These are phyloP conservation scores for Lithohypha guttulata DNA, from an alignment of 2,329 filamentous ascomycete genomes.

Conservation along the genomic window DNA sequence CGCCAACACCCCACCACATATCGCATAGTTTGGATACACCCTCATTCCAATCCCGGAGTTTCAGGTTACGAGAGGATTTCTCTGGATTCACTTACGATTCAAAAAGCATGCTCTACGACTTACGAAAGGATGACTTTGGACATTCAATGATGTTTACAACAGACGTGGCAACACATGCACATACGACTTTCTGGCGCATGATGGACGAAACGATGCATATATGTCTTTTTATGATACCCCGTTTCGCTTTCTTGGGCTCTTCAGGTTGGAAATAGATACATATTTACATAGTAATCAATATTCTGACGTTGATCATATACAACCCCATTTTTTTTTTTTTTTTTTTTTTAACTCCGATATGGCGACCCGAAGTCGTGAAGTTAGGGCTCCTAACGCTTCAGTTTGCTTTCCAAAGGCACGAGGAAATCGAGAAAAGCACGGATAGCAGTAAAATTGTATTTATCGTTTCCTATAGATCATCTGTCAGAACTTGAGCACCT, in stretches of 20 bases:
- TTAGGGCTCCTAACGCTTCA: too few species aligned
- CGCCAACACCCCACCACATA: neutral
- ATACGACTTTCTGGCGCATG: neutral
- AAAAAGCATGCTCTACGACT: neutral
- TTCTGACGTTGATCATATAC: too few species aligned
- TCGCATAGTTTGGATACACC: neutral
- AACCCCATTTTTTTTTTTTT: too few species aligned
- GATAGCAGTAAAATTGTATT: too few species aligned
- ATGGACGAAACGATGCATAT: neutral
- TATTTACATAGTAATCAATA: too few species aligned
- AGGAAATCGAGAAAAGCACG: too few species aligned
- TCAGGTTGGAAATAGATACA: conserved; percentile 1
- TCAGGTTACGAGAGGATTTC: neutral
- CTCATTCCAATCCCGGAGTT: conserved; percentile 1
- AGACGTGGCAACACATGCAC: neutral
- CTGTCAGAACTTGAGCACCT: too few species aligned
- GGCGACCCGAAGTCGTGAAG: too few species aligned
- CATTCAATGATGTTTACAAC: neutral
- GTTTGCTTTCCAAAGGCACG: too few species aligned
- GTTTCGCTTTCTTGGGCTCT: neutral
- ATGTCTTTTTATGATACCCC: conserved; percentile 1
- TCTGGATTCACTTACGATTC: neutral
- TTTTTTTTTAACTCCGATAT: too few species aligned
- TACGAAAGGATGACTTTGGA: neutral
- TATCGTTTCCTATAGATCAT: too few species aligned